Conservation (phyloP, 139 green algal genomes). For the Chlamydomonas asymmetrica region DNA sequence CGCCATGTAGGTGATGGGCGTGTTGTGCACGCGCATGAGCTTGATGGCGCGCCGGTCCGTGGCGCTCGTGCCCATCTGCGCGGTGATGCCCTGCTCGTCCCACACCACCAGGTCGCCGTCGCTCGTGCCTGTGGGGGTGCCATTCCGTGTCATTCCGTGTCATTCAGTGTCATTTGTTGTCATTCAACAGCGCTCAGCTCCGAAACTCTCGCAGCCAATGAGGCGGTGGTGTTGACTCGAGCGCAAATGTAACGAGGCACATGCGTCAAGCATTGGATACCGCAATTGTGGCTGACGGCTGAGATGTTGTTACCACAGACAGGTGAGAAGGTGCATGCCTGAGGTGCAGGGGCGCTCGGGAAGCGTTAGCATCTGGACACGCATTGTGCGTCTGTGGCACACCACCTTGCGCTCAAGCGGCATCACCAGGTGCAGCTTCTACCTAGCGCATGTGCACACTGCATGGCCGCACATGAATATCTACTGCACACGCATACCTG, state of each 20-base stretch:
- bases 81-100: conserved; percentile 65
- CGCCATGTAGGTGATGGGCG: conserved; percentile 56
- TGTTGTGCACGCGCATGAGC: conserved; percentile 73
- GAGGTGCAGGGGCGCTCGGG: too few relatives aligned
- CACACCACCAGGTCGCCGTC: conserved; percentile 82
- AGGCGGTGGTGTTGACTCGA: too few relatives aligned
- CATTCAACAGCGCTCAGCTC: too few relatives aligned
- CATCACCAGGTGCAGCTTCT: neutral
- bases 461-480: too few relatives aligned
- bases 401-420: too few relatives aligned
- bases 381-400: neutral
- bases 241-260: too few relatives aligned
- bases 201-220: too few relatives aligned
- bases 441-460: too few relatives aligned
- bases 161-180: neutral
- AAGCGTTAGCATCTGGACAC: neutral
- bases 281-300: too few relatives aligned
- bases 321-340: too few relatives aligned
- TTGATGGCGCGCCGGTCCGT: conserved; percentile 69
- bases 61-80: conserved; percentile 52
- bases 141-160: conserved; percentile 29
- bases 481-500: neutral
- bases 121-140: conserved; percentile 57
- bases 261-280: too few relatives aligned
- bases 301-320: too few relatives aligned